These are phyloP conservation scores for Lactarius sp. DNA, from an alignment of 768 basidiomycete species.

Conservation along the genomic window DNA sequence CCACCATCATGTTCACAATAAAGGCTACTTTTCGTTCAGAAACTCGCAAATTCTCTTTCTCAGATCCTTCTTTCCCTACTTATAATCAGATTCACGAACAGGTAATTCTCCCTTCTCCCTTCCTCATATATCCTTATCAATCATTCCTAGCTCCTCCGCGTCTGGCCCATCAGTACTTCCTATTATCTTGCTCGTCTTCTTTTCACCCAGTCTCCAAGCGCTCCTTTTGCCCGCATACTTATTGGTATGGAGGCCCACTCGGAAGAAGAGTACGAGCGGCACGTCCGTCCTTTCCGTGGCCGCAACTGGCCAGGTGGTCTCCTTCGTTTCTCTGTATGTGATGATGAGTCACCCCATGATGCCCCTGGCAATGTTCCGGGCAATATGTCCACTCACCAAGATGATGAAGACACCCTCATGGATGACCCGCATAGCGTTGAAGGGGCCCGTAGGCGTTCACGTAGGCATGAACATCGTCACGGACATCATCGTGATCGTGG, in stretches of 20 bases:
- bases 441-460: neutral
- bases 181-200: conserved; percentile 64
- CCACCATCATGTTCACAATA: conserved; percentile 60
- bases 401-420: conserved; percentile 2
- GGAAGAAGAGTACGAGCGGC: conserved; percentile 51
- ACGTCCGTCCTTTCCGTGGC: conserved; percentile 45
- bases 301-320: conserved; percentile 54
- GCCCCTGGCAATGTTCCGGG: neutral
- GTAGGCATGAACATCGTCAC: conserved; percentile 13
- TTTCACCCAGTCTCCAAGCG: conserved; percentile 57
- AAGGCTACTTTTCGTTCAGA: conserved; percentile 73
- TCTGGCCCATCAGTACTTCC: conserved; percentile 57
- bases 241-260: conserved; percentile 56
- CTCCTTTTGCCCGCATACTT: conserved; percentile 50
- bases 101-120: conserved; percentile 34
- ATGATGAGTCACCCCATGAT: conserved; percentile 42
- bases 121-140: conserved; percentile 7
- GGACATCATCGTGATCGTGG: conserved; percentile 7
- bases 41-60: conserved; percentile 62
- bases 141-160: conserved; percentile 53
- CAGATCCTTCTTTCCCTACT: conserved; percentile 53
- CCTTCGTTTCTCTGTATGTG: conserved; percentile 58
- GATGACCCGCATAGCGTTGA: neutral
- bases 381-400: neutral
- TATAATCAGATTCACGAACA: conserved; percentile 58